Percentiles rank a stretch among this genome's conserved stretches.
Conservation (phyloP, 164 flowering plant species). For the Tinospora cordifolia region DNA sequence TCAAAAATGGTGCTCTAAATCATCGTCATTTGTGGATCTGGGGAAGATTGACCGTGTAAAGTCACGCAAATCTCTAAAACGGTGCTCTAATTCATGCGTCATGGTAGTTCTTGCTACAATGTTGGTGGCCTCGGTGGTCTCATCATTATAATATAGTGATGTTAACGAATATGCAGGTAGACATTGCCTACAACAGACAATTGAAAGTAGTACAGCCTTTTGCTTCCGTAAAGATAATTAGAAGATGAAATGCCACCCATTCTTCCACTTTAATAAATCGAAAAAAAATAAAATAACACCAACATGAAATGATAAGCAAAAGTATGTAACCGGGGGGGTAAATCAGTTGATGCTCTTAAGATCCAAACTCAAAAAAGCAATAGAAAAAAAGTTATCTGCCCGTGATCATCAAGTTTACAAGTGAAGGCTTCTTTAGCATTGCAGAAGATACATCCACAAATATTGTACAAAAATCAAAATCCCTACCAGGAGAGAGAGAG, state of each 20-base stretch:
- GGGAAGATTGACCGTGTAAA: no score
- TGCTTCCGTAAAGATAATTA: background rate
- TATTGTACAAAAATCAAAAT: conserved; percentile 3
- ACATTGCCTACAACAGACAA: background rate
- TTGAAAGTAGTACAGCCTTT: background rate
- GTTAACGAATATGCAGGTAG: background rate
- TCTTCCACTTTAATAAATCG: background rate
- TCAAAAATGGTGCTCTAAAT: no score
- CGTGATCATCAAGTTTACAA: background rate
- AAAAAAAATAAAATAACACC: background rate
- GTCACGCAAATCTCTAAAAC: no score
- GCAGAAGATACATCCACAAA: background rate
- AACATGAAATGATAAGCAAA: background rate
- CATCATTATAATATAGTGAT: no score
- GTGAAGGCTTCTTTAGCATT: background rate
- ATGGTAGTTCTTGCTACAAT: no score
- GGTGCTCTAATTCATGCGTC: no score
- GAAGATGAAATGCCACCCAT: background rate
- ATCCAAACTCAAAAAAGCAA: background rate
- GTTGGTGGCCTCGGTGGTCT: no score
- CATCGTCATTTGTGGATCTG: no score
- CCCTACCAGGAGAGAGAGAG: background rate
- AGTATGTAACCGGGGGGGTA: background rate
- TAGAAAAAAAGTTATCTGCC: background rate
- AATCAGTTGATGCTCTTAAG: background rate